Conservation (phyloP, 2,329 filamentous ascomycete genomes). For the Orbilia brochopaga region DNA sequence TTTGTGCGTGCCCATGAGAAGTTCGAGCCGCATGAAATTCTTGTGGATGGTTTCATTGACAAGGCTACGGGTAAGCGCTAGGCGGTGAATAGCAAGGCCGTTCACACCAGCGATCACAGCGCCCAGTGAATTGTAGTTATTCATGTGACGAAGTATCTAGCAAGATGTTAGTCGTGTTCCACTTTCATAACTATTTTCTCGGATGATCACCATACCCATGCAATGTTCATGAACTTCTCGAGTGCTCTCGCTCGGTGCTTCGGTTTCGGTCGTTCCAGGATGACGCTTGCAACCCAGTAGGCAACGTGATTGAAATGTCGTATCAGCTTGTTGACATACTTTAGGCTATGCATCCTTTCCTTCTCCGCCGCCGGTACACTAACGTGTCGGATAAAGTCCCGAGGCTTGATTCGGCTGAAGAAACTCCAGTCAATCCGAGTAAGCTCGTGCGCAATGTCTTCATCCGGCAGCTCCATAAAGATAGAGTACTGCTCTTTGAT, state of each 20-base stretch:
- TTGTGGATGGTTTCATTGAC: conserved; percentile 75
- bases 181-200: conserved; percentile 43
- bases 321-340: conserved; percentile 93
- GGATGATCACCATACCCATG: conserved; percentile 60
- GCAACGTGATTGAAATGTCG: conserved; percentile 87
- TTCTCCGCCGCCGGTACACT: conserved; percentile 74
- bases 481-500: conserved; percentile 82
- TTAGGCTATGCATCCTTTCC: conserved; percentile 75
- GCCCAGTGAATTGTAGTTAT: conserved; percentile 97
- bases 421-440: conserved; percentile 98
- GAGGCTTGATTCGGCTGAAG: conserved; percentile 91
- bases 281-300: conserved; percentile 81
- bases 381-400: conserved; percentile 90
- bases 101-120: conserved; percentile 92
- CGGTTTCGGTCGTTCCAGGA: conserved; percentile 88
- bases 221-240: conserved; percentile 94
- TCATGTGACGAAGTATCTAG: conserved; percentile 80
- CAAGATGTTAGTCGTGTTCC: conserved; percentile 14
- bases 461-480: conserved; percentile 84
- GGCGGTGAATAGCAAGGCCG: conserved; percentile 80
- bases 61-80: conserved; percentile 78
- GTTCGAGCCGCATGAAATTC: conserved; percentile 83
- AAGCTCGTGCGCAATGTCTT: conserved; percentile 86
- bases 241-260: conserved; percentile 91
- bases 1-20: conserved; percentile 91